Conservation (phyloP, 2,329 filamentous ascomycete species). For the Penicillium sp. region DNA sequence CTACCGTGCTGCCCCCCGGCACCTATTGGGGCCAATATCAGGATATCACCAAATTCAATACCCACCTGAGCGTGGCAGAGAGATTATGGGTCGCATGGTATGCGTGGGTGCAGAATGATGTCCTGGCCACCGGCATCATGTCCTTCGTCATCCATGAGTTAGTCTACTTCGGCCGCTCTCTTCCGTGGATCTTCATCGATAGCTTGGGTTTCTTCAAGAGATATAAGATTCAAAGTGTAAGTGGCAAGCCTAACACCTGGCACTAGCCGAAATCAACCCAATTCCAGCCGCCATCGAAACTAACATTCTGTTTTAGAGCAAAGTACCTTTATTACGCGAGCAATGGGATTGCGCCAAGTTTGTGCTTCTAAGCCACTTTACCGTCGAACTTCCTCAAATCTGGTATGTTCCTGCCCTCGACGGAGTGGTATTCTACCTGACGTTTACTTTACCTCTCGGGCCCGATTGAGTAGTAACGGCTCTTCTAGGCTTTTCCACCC, state of each 20-base stretch:
- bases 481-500: conserved; percentile 79
- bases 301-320: conserved; percentile 54
- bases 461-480: no score
- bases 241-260: background rate
- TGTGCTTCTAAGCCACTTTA: conserved; percentile 93
- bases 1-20: conserved; percentile 36
- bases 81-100: conserved; percentile 96
- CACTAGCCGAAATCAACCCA: background rate
- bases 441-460: background rate
- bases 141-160: conserved; percentile 93
- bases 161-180: conserved; percentile 87
- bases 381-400: conserved; percentile 96
- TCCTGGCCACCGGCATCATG: conserved; percentile 94
- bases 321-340: conserved; percentile 88
- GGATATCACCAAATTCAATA: conserved; percentile 70
- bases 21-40: conserved; percentile 68
- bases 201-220: conserved; percentile 9
- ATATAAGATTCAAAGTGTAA: conserved; percentile 15
- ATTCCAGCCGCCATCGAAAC: background rate
- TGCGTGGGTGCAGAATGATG: conserved; percentile 96
- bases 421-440: no score
- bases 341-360: conserved; percentile 93
- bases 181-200: conserved; percentile 94
- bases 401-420: conserved; percentile 57
- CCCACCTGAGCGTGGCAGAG: conserved; percentile 83